Evolutionary conservation across 2,329 filamentous ascomycete species (phyloP).

Genomic region (Cordyceps cateniannulata): DNA sequence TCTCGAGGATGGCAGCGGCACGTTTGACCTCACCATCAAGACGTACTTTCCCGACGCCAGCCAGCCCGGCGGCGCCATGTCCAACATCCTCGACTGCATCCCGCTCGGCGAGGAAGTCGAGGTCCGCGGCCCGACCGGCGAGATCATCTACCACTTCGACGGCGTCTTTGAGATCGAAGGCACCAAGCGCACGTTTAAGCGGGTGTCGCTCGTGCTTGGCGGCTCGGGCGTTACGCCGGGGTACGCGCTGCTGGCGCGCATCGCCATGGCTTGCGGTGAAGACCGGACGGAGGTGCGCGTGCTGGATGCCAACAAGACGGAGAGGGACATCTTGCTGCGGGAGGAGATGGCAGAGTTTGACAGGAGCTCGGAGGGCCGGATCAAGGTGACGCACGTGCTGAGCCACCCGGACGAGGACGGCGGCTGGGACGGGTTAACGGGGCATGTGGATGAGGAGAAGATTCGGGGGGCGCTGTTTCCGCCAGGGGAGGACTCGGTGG

Average conservation of each 20-base stretch:
- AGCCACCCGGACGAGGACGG: background rate
- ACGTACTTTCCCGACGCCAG: too few species aligned
- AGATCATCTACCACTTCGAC: background rate
- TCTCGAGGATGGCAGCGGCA: too few species aligned
- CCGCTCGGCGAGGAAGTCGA: background rate
- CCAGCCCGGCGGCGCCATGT: too few species aligned
- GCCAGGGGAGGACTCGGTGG: constrained; percentile 33
- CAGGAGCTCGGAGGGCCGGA: background rate
- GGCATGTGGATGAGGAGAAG: constrained; percentile 22
- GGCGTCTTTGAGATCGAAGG: background rate
- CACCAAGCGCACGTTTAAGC: background rate
- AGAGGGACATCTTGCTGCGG: background rate
- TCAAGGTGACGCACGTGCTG: background rate
- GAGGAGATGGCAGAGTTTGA: background rate
- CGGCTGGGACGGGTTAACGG: background rate
- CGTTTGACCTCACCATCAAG: too few species aligned
- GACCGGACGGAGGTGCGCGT: background rate
- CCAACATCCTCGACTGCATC: too few species aligned
- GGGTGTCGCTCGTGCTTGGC: background rate
- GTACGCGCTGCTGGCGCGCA: background rate
- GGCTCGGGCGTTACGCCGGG: background rate
- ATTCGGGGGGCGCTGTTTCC: constrained; percentile 34
- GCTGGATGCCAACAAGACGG: background rate
- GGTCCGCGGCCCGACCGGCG: background rate
- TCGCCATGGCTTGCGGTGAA: background rate